Evolutionary conservation across 169 alveolate species (phyloP).

Genomic region (Plasmodium knowlesi): DNA sequence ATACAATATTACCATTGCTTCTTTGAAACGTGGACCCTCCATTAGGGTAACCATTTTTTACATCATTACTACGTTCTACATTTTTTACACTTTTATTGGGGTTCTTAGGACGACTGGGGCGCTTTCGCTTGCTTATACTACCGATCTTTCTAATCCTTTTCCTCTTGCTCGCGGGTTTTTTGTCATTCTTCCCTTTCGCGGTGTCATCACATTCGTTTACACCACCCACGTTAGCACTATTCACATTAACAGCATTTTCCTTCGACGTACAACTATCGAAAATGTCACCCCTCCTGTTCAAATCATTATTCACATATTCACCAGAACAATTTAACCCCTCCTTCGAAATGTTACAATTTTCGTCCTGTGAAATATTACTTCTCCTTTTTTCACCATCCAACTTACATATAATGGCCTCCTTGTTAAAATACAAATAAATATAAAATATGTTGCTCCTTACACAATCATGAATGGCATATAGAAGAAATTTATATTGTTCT

Average conservation of each 20-base stretch:
- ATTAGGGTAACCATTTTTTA: not conserved
- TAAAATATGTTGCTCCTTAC: slow-evolving; percentile 47
- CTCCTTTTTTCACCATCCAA: not conserved
- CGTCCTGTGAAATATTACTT: not conserved
- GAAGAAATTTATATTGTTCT: slow-evolving; percentile 45
- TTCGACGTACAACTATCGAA: not conserved
- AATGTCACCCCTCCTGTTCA: not conserved
- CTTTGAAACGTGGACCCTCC: not conserved
- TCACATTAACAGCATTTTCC: not conserved
- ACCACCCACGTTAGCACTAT: not conserved
- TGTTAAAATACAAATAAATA: slow-evolving; percentile 61
- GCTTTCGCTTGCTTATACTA: not conserved
- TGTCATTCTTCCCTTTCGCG: not conserved
- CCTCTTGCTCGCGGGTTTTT: not conserved
- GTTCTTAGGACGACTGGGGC: not conserved
- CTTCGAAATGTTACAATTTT: not conserved
- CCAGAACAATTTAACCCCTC: not conserved
- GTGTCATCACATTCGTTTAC: not conserved
- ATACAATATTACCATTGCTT: not conserved
- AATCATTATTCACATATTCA: not conserved
- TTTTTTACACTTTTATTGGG: not conserved
- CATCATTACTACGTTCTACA: not conserved
- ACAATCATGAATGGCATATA: slow-evolving; percentile 33
- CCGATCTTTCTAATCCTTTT: not conserved
- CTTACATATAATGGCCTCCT: slow-evolving; percentile 20